Conservation (phyloP, 2,329 filamentous ascomycete genomes). For the Cryphonectria carpinicola region DNA sequence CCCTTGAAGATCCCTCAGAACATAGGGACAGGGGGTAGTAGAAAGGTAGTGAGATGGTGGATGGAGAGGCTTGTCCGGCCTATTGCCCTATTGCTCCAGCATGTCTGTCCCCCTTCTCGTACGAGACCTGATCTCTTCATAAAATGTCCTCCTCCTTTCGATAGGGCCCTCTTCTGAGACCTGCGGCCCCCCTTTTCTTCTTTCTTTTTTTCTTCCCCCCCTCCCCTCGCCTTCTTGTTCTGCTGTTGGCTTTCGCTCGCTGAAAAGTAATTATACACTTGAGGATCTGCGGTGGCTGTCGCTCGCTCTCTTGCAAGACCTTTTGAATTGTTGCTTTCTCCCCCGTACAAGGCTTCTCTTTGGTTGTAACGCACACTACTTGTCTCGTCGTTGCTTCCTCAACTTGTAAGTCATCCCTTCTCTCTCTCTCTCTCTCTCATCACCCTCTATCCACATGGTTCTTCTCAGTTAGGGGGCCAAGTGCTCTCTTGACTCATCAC, state of each 20-base stretch:
- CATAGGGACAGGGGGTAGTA: conserved; percentile 1
- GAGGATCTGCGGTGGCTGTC: conserved; percentile 7
- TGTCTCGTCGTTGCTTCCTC: conserved; percentile 7
- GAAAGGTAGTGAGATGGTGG: neutral
- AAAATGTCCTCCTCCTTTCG: conserved; percentile 15
- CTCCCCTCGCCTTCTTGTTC: neutral
- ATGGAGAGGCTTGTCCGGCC: conserved; percentile 1
- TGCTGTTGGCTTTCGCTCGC: neutral
- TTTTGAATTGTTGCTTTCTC: conserved; percentile 1
- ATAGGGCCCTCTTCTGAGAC: neutral
- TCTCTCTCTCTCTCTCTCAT: neutral
- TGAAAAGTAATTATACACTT: neutral
- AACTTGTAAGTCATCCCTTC: conserved; percentile 12
- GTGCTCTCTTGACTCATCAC: neutral
- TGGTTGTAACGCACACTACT: conserved; percentile 3
- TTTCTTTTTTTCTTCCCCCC: neutral
- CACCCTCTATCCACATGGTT: neutral
- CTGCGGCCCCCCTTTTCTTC: neutral
- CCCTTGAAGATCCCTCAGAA: neutral
- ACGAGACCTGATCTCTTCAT: conserved; percentile 17
- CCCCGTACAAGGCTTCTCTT: neutral
- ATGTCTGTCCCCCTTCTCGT: conserved; percentile 8
- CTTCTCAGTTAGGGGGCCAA: neutral
- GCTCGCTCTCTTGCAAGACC: conserved; percentile 11
- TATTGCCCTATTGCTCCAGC: conserved; percentile 7